Base-by-base conservation (phyloP, 139 green algal genomes). In the Volvox reticuliferus region DNA sequence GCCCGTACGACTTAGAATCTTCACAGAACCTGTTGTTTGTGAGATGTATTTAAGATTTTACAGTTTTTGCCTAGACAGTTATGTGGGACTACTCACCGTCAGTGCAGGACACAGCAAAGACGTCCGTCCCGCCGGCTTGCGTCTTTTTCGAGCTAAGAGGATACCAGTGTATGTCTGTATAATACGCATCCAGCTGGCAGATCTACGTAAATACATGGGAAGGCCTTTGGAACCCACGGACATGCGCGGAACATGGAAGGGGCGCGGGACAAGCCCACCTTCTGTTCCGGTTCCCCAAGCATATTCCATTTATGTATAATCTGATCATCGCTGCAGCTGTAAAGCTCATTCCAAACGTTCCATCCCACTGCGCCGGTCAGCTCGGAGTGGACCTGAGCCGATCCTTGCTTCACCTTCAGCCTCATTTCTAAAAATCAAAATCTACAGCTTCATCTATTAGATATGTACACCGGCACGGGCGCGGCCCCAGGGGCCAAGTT, bases 111-210 rank as follows among this genome's bases (percentile, higher is more conserved):
- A 96, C 87, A 24, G 94, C 96, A 71, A 97, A 94, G 2, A 96
- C 88, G 44, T 97, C 95, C 55, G 79, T 93, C 22, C 88, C 91
- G 6, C 88, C 91, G n/a, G 82, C 86, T 55, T 95, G 93, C 30
- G 93, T 94, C 88, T 94, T 92, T 81, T 93, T 96, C 22, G 80
- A 92, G 71, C 84, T 91, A 22, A 91, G 68, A 5, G 95, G 95
- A 62, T 90, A 96, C 94, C 95, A 97, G 76, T 96, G 93, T 73
- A 97, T 71, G 88, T 97, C 95, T 12, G 94, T 95, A 89, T 93
- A 94, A 91, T 92, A 95, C 1, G 93, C 82, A 17, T 97, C 95
- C 26, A 97, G 81, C 17, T 82, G 50, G 88, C 94, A 96, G 1
- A 97, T 93, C 95, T 97, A 88, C 35, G 78, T 44, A 55, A 24